Percentiles rank a stretch among this genome's conserved stretches.
phyloP scores from a whole-genome alignment of 495 filamentous ascomycete genomes.

The Daldinia grandis region DNA sequence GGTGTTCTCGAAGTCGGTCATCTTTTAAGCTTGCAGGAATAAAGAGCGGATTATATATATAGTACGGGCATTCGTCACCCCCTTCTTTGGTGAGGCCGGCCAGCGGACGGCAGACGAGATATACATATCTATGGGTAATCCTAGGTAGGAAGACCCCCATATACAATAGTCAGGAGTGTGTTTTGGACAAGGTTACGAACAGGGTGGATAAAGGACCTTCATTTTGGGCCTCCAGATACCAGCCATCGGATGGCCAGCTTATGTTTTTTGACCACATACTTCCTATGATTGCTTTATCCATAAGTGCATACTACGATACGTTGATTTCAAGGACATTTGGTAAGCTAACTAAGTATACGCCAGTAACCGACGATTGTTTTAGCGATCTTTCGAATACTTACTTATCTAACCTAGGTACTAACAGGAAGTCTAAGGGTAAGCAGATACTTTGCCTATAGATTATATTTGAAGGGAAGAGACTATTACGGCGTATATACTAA shows the following conservation, averaged over 20 bases:
- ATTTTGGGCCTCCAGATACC: not conserved
- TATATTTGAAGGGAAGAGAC: not conserved
- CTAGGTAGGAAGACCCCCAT: not conserved
- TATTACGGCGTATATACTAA: not conserved
- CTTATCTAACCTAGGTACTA: not conserved
- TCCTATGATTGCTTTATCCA: not conserved
- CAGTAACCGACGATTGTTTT: too few species aligned
- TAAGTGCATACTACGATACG: not conserved
- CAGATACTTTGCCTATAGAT: too few species aligned
- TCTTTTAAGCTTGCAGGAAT: constrained; percentile 43
- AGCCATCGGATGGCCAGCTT: not conserved
- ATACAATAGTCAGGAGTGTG: not conserved
- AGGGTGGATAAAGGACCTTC: not conserved
- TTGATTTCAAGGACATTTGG: not conserved
- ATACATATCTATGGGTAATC: not conserved
- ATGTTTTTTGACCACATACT: not conserved
- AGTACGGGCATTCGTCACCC: not conserved
- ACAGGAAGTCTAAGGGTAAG: not conserved
- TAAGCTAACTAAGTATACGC: not conserved
- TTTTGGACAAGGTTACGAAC: not conserved
- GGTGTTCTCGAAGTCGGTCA: constrained; percentile 57
- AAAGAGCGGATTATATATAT: not conserved
- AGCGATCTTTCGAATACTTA: not conserved
- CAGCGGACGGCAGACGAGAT: too few species aligned
- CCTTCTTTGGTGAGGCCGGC: too few species aligned